Base-by-base conservation (phyloP, 192 early-diverging fungal genomes). In the Coemansia aciculifera region DNA sequence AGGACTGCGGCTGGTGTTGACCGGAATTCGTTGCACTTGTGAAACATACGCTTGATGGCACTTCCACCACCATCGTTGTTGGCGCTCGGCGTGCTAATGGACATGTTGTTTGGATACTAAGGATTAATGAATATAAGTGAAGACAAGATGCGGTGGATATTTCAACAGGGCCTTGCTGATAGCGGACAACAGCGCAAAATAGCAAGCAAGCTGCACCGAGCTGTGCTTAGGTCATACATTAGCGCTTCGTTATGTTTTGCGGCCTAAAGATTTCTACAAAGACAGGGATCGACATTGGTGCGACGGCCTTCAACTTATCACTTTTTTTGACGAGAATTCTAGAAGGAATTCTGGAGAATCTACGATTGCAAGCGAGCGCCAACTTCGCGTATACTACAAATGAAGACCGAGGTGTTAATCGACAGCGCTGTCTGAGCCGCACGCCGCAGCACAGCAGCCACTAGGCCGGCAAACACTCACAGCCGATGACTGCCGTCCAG, bases 1-100 rank as follows among this genome's bases (percentile, higher is more conserved):
- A 81, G 62, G 36, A 81, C 78, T 10, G 78, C 78, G 4, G 78
- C 78, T 36, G 78, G 78, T 10, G 71, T 66, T 17, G 69, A 70
- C 34, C 78, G 42, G 19, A 81, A 81, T n/a, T 81, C 67, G 42
- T 81, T 81, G 73, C 70, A 75, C 61, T 42, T 66, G 57, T 64
- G 57, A 15, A 81, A 23, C 29, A 73, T 3, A 19, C 78, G 78
- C 23, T 67, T 59, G 9, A 75, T 36, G 8, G 31, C 66, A 64
- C 56, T 73, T 27, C 69, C 67, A 36, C 73, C 69, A 46, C 69
- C 59, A 29, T n/a, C 24, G 3, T 15, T 29, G 51, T 15, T 54
- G n/a, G 44, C 44, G 44, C n/a, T 46, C 15, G n/a, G 44, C 6
- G 44, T 19, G 6, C 49, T 51, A 24, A 51, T 51, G 15, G 49